Evolutionary conservation across 2,329 filamentous ascomycete species (phyloP).

Genomic region (Cucurbitaria berberidis): DNA sequence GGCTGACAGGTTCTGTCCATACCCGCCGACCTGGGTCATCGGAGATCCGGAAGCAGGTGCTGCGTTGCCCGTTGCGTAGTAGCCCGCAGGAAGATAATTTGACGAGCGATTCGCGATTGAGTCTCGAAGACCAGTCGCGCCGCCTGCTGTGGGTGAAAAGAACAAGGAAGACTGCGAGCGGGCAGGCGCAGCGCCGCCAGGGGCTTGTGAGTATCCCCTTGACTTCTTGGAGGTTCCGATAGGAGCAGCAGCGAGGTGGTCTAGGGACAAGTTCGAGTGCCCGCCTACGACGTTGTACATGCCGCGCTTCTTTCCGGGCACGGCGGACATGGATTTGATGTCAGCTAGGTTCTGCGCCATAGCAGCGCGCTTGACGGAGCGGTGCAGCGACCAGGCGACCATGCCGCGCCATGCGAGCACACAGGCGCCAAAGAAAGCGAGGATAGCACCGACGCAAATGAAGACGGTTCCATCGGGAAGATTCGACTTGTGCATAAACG

Average conservation of each 20-base stretch:
- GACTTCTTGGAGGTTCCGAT: constrained; percentile 39
- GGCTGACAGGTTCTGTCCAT: constrained; percentile 40
- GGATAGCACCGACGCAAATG: constrained; percentile 87
- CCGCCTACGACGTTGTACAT: constrained; percentile 54
- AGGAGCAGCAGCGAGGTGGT: constrained; percentile 53
- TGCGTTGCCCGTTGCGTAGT: constrained; percentile 76
- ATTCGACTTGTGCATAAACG: constrained; percentile 87
- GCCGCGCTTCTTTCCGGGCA: constrained; percentile 46
- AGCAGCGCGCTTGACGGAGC: constrained; percentile 87
- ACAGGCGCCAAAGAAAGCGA: constrained; percentile 81
- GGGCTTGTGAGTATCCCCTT: constrained; percentile 38
- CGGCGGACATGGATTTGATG: constrained; percentile 66
- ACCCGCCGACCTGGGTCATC: constrained; percentile 53
- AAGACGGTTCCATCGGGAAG: constrained; percentile 94
- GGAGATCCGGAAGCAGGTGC: constrained; percentile 51
- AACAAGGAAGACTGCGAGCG: constrained; percentile 68
- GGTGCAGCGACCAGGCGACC: constrained; percentile 88
- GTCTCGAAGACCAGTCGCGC: constrained; percentile 55
- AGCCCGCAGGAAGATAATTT: constrained; percentile 85
- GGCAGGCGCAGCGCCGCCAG: constrained; percentile 35
- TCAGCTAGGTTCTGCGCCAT: constrained; percentile 72
- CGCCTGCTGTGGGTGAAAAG: constrained; percentile 88
- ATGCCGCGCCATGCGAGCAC: constrained; percentile 87
- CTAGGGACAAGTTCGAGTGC: constrained; percentile 63
- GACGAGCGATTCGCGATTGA: constrained; percentile 68